Base-by-base conservation (phyloP, 2,329 filamentous ascomycete genomes). In the Colletotrichum sp. region DNA sequence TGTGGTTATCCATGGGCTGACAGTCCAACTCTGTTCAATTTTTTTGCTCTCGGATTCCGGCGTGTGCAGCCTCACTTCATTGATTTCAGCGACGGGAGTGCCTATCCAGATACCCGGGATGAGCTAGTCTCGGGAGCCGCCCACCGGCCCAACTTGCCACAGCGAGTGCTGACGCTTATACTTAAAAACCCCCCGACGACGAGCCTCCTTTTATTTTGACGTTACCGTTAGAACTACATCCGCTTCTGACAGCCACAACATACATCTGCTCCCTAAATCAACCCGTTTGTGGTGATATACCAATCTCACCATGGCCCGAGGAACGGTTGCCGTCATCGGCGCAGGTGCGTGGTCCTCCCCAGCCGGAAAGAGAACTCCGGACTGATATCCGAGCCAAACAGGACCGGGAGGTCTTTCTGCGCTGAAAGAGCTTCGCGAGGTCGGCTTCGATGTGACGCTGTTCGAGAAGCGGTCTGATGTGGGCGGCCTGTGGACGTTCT, bases 401-500 rank as follows among this genome's bases (percentile, higher is more conserved):
- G 80, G 79, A 1, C 79, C 78, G 3, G 79, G 77, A 10, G 81
- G 79, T 3, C 68, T 81, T 9, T 75, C 79, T 2, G 79, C 78
- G 10, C 75, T 81, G 18, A 81, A 81, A 52, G 76, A 78, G 8
- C 74, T 81, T 26, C 21, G 67, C 1, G 79, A 81, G 12, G 81
- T 81, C 28, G 78, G 77, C 2, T 81, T 81, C 39, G 66, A 79
- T 2, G 78, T 80, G 26, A 81, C 79, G 8, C 75, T 74, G 16
- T 81, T 79, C 32, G 79, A 81, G 69, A 75, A 79, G 65, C 77
- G 79, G 32, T 68, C 73, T 30, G 71, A 80, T 3, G 79, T 77
- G 4, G 80, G 80, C 1, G 80, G 80, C 6, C 8, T 81, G 8
- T 82, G 80, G 78, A 77, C 77, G 0, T 80, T 80, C 52, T 78